These are phyloP conservation scores for Penicillium oxalicum DNA, from an alignment of 2,329 filamentous ascomycete species.

Conservation along the genomic window DNA sequence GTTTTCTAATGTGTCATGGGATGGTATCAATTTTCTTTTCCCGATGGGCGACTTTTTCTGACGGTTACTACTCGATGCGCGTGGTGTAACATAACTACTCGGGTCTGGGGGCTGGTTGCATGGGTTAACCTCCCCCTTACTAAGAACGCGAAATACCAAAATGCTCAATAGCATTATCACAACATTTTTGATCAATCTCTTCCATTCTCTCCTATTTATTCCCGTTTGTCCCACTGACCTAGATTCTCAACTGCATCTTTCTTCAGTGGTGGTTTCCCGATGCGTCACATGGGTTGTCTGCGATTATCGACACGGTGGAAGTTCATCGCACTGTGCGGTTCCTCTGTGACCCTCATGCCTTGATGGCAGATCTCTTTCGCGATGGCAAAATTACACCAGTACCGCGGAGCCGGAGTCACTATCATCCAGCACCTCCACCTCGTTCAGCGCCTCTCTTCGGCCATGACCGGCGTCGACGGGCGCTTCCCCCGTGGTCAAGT, in stretches of 20 bases:
- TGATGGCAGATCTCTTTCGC: too few relatives aligned
- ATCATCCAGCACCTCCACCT: slow-evolving; percentile 84
- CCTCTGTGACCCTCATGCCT: too few relatives aligned
- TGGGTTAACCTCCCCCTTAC: slow-evolving; percentile 25
- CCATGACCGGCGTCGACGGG: slow-evolving; percentile 50
- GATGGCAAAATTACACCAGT: not conserved
- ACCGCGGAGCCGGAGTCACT: slow-evolving; percentile 7
- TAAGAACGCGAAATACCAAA: slow-evolving; percentile 34
- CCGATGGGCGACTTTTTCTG: slow-evolving; percentile 38
- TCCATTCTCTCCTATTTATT: not conserved
- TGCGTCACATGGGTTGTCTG: too few relatives aligned
- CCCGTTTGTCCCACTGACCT: not conserved
- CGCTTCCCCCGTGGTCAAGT: slow-evolving; percentile 68
- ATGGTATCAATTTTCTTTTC: slow-evolving; percentile 40
- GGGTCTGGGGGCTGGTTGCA: slow-evolving; percentile 32
- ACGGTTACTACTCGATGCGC: slow-evolving; percentile 38
- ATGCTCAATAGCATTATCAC: slow-evolving; percentile 27
- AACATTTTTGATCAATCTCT: slow-evolving; percentile 1
- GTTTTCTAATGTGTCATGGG: slow-evolving; percentile 46
- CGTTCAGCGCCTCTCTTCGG: slow-evolving; percentile 70
- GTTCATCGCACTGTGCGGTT: too few relatives aligned
- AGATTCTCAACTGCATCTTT: too few relatives aligned
- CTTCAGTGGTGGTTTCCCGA: too few relatives aligned
- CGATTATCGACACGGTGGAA: too few relatives aligned
- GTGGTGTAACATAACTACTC: slow-evolving; percentile 45